These are phyloP conservation scores for Camptophora hylomeconis DNA, from an alignment of 2,329 filamentous ascomycete species.

Conservation along the genomic window DNA sequence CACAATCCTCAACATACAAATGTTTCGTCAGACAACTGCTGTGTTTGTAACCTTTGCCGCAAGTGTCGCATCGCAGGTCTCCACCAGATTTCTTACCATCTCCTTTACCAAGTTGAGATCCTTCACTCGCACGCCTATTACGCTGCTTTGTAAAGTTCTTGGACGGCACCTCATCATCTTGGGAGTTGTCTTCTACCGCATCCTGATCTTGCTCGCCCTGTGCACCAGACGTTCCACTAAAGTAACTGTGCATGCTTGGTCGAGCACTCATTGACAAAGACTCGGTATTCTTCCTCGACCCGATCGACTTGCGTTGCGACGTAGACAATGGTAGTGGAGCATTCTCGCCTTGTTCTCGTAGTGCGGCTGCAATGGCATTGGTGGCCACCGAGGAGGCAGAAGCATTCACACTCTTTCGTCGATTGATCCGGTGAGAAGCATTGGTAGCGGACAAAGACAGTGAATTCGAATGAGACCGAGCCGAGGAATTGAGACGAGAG, in stretches of 20 bases:
- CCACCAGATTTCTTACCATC: conserved; percentile 66
- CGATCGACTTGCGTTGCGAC: conserved; percentile 50
- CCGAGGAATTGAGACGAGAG: conserved; percentile 15
- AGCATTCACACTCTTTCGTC: conserved; percentile 83
- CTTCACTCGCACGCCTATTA: conserved; percentile 64
- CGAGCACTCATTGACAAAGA: conserved; percentile 26
- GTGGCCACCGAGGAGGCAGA: conserved; percentile 62
- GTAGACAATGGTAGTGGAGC: conserved; percentile 42
- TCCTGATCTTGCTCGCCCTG: conserved; percentile 26
- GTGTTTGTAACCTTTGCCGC: conserved; percentile 99
- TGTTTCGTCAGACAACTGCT: conserved; percentile 99
- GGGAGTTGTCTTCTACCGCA: conserved; percentile 16
- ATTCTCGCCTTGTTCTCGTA: conserved; percentile 51
- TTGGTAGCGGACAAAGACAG: conserved; percentile 66
- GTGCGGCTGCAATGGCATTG: conserved; percentile 50
- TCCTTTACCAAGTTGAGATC: conserved; percentile 66
- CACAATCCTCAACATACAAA: conserved; percentile 61
- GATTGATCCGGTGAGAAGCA: conserved; percentile 71
- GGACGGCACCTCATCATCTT: conserved; percentile 32
- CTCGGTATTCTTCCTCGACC: conserved; percentile 42
- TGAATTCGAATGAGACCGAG: conserved; percentile 56
- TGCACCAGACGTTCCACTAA: conserved; percentile 22
- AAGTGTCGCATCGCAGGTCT: conserved; percentile 92
- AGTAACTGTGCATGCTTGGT: conserved; percentile 29
- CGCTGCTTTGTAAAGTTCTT: conserved; percentile 39